Percentiles rank a stretch among this genome's conserved stretches.
These are phyloP conservation scores for Entomortierella parvispora DNA, from an alignment of 192 early-diverging fungal genomes.

Conservation along the genomic window DNA sequence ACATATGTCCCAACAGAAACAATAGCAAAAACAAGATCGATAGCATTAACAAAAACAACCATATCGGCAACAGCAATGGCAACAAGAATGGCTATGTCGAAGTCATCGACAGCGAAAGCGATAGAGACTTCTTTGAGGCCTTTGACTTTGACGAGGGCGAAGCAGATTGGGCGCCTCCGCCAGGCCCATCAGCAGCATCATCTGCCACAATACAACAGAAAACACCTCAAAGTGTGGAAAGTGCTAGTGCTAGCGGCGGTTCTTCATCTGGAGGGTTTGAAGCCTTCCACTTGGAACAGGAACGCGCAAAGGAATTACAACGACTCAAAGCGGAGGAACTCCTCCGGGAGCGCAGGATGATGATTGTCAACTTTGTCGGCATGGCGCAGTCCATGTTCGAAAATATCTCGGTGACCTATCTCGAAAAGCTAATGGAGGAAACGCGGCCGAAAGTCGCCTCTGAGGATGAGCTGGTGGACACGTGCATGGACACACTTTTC, in stretches of 20 bases:
- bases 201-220: neutral
- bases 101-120: no score
- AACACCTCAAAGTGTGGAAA: no score
- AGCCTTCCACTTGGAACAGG: constrained; percentile 28
- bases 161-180: neutral
- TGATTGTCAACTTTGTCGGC: constrained; percentile 22
- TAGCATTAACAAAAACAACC: neutral
- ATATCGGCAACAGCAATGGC: neutral
- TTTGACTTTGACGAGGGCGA: constrained; percentile 22
- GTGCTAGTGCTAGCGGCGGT: no score
- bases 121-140: no score
- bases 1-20: neutral
- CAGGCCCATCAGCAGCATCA: neutral
- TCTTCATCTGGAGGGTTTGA: constrained; percentile 11
- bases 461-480: constrained; percentile 26
- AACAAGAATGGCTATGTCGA: no score
- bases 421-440: constrained; percentile 16
- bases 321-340: neutral
- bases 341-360: constrained; percentile 2
- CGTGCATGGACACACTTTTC: constrained; percentile 29
- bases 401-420: constrained; percentile 22
- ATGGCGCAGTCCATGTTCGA: constrained; percentile 39
- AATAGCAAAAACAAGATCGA: neutral
- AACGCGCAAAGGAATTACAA: neutral
- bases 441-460: constrained; percentile 2